These are phyloP conservation scores for Rhododendron henanense DNA, from an alignment of 148 eudicot genomes.

Conservation along the genomic window DNA sequence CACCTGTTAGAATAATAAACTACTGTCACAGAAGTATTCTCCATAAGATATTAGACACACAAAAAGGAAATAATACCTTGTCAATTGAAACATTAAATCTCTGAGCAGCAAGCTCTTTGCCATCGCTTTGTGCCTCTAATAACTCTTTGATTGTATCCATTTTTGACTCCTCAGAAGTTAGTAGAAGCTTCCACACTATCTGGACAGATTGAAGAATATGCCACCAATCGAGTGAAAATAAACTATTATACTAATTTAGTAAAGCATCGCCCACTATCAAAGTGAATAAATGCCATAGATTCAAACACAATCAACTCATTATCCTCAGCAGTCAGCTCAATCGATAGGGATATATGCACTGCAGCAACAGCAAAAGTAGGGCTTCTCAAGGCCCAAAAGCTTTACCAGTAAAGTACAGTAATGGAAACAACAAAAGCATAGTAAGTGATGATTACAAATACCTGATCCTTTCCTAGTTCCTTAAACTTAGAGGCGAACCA, in stretches of 20 bases:
- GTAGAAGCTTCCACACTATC: constrained; percentile 49
- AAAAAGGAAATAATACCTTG: constrained; percentile 2
- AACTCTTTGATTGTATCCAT: constrained; percentile 41
- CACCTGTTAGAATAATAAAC: constrained; percentile 6
- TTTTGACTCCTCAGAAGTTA: constrained; percentile 33
- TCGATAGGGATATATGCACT: not conserved
- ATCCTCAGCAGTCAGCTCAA: not conserved
- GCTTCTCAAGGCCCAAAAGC: not conserved
- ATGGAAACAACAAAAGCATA: not conserved
- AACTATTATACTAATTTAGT: not conserved
- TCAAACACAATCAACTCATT: not conserved
- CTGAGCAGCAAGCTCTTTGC: constrained; percentile 7
- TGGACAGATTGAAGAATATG: constrained; percentile 11
- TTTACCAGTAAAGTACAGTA: not conserved
- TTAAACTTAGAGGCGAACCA: constrained; percentile 33
- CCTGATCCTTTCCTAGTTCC: constrained; percentile 56
- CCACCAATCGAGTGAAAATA: not conserved
- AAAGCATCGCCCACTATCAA: not conserved
- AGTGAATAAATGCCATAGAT: not conserved
- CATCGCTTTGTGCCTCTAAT: constrained; percentile 16
- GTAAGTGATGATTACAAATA: constrained; percentile 8
- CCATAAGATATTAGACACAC: not conserved
- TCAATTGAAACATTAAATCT: not conserved
- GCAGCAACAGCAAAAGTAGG: not conserved
- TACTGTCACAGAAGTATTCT: not conserved